A percentile compares a stretch with the other conserved stretches of the same genome.
phyloP scores from a whole-genome alignment of 345 rosid genomes.

The Murraya paniculata region DNA sequence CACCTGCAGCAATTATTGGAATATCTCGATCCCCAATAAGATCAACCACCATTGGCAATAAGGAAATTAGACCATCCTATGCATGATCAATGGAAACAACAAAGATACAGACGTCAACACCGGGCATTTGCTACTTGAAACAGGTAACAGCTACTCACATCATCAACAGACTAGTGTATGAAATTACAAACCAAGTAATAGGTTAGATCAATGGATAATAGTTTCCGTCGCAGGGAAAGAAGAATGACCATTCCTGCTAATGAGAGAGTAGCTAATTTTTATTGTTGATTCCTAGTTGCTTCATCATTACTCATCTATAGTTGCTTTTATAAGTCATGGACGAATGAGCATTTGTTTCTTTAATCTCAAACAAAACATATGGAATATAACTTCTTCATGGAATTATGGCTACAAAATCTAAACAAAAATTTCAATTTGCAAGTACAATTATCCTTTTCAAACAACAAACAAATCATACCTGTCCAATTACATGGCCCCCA shows the following conservation, averaged over 20 bases:
- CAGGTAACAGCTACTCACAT: not conserved
- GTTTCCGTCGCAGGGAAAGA: not conserved
- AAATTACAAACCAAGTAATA: not conserved
- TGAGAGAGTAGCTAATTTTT: not conserved
- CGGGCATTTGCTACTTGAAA: not conserved
- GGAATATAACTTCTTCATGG: not conserved
- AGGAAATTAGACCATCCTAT: conserved; percentile 65
- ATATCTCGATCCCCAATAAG: conserved; percentile 50
- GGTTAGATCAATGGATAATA: not conserved
- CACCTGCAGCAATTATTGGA: conserved; percentile 90
- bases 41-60: conserved; percentile 81
- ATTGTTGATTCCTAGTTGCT: not conserved
- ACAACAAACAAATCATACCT: conserved; percentile 33
- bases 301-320: not conserved
- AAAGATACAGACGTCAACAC: not conserved
- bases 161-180: not conserved
- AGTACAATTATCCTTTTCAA: not conserved
- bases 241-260: not conserved
- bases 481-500: conserved; percentile 84
- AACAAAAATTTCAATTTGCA: not conserved
- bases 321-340: not conserved
- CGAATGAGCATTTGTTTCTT: not conserved
- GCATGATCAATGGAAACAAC: not conserved
- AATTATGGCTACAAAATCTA: not conserved
- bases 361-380: not conserved